Evolutionary conservation across 176 grass and related monocot species (phyloP).

Genomic region (Thalia dealbata): DNA sequence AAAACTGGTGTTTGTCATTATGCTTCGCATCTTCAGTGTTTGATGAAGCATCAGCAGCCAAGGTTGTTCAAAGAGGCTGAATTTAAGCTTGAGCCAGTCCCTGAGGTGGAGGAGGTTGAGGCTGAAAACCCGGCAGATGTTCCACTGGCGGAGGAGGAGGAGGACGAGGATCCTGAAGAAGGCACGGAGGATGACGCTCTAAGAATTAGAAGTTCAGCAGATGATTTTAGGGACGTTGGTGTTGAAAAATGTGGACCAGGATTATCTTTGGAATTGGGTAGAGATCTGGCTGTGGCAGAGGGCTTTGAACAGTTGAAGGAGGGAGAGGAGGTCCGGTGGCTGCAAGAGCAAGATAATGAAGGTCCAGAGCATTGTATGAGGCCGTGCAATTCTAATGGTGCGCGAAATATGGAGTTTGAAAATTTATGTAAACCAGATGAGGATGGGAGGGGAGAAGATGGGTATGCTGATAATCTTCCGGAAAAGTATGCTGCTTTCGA

Average conservation of each 20-base stretch:
- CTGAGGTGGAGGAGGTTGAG: slow-evolving; percentile 27
- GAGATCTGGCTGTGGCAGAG: slow-evolving; percentile 32
- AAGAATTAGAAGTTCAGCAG: slow-evolving; percentile 25
- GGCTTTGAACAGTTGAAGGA: slow-evolving; percentile 34
- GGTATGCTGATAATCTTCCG: slow-evolving; percentile 37
- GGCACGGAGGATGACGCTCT: slow-evolving; percentile 24
- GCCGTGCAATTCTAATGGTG: slow-evolving; percentile 34
- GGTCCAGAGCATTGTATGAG: slow-evolving; percentile 37
- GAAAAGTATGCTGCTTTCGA: slow-evolving; percentile 48
- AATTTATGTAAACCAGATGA: slow-evolving; percentile 65
- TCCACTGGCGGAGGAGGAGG: slow-evolving; percentile 22
- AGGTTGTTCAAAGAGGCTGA: slow-evolving; percentile 27
- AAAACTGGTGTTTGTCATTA: slow-evolving; percentile 53
- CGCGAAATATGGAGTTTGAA: slow-evolving; percentile 60
- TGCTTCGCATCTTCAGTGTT: slow-evolving; percentile 55
- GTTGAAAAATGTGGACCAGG: slow-evolving; percentile 33
- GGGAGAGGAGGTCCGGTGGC: slow-evolving; percentile 42
- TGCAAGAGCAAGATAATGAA: slow-evolving; percentile 28
- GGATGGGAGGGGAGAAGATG: slow-evolving; percentile 41
- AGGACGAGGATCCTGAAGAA: slow-evolving; percentile 27
- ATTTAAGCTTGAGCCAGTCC: slow-evolving; percentile 24
- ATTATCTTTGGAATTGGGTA: slow-evolving; percentile 33
- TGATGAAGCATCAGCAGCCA: slow-evolving; percentile 47
- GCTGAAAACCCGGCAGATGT: slow-evolving; percentile 8
- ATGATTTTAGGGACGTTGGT: slow-evolving; percentile 17